Evolutionary conservation across 2,329 filamentous ascomycete genomes (phyloP).

Genomic region (Davidsoniella neocaledoniae): DNA sequence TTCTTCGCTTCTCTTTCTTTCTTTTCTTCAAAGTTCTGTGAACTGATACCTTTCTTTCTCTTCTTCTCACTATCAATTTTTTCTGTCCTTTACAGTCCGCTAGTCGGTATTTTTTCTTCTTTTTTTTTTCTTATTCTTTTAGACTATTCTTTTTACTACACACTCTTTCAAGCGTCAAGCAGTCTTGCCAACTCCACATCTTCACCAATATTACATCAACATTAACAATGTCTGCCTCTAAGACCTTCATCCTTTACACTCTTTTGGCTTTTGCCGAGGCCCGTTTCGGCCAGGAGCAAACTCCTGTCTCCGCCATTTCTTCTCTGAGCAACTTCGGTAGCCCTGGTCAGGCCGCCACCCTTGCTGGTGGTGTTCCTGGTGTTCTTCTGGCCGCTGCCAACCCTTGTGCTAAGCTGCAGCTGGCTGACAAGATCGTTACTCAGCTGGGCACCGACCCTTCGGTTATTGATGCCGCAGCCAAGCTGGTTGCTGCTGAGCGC

Average conservation of each 20-base stretch:
- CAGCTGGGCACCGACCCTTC: conserved; percentile 41
- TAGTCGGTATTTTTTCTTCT: conserved; percentile 13
- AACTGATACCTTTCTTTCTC: conserved; percentile 7
- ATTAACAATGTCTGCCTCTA: conserved; percentile 26
- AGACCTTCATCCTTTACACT: conserved; percentile 23
- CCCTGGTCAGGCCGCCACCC: conserved; percentile 44
- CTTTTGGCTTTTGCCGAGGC: conserved; percentile 30
- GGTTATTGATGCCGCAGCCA: conserved; percentile 43
- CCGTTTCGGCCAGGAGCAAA: conserved; percentile 48
- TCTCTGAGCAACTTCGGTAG: conserved; percentile 36
- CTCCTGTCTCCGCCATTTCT: conserved; percentile 36
- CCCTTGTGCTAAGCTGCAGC: conserved; percentile 48
- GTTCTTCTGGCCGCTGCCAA: conserved; percentile 48
- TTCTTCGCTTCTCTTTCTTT: conserved; percentile 9
- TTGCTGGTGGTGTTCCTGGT: conserved; percentile 43
- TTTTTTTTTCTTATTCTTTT: conserved; percentile 18
- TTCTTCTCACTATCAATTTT: conserved; percentile 3
- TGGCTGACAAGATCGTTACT: conserved; percentile 47
- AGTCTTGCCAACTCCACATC: conserved; percentile 18
- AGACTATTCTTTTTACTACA: conserved; percentile 21
- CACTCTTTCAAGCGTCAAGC: conserved; percentile 20
- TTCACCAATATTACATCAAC: conserved; percentile 1
- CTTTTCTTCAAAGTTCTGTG: conserved; percentile 11
- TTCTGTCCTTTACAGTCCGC: conserved; percentile 14
- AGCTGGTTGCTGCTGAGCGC: conserved; percentile 44